Conservation (phyloP, 305 asterid species). For the Rubia peregrina region DNA sequence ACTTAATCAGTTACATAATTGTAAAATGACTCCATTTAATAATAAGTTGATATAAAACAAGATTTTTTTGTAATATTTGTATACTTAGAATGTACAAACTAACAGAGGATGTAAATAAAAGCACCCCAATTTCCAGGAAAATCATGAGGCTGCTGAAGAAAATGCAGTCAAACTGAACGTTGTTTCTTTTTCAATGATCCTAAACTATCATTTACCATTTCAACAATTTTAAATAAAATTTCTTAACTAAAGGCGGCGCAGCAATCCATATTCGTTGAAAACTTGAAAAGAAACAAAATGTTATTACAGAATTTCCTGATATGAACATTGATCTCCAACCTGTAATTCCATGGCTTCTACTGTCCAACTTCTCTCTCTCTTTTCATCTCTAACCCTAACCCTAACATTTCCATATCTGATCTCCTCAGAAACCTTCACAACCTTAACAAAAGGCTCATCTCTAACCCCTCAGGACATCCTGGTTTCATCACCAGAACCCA, state of each 20-base stretch:
- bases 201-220: no score
- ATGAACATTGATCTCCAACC: background rate
- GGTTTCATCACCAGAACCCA: conserved; percentile 9
- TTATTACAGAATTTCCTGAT: no score
- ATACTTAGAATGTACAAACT: no score
- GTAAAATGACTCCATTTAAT: no score
- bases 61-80: no score
- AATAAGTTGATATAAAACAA: no score
- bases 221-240: no score
- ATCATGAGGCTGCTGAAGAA: background rate
- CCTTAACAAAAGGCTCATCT: conserved; percentile 21
- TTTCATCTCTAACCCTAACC: conserved; percentile 8
- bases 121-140: background rate
- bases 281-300: background rate
- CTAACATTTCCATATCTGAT: background rate
- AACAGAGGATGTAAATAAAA: background rate
- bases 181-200: background rate
- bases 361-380: background rate
- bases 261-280: background rate
- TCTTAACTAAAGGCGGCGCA: no score
- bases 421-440: background rate
- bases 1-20: no score
- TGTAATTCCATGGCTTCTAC: conserved; percentile 2
- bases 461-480: conserved; percentile 15
- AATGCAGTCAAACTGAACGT: background rate